phyloP scores from a whole-genome alignment of 306 rosid genomes.

The apple (Malus domestica) region DNA sequence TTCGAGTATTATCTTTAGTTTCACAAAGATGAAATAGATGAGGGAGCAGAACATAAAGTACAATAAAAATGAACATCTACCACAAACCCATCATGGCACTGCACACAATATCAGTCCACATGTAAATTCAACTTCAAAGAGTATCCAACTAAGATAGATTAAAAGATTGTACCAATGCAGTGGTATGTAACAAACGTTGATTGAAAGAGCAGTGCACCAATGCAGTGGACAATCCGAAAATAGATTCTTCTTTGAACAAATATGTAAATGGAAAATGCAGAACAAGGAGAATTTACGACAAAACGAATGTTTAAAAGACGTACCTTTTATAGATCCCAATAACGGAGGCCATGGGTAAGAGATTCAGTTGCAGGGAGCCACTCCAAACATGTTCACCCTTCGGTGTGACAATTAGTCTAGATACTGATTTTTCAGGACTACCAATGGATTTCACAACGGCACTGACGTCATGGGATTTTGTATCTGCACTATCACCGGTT shows the following conservation, averaged over 20 bases:
- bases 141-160: background rate
- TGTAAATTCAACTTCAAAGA: background rate
- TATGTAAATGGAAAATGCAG: background rate
- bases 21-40: background rate
- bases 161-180: no score
- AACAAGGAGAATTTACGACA: background rate
- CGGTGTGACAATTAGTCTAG: slow-evolving; percentile 14
- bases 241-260: background rate
- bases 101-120: background rate
- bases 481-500: background rate
- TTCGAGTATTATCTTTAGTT: background rate
- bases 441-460: slow-evolving; percentile 27
- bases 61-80: background rate
- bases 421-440: slow-evolving; percentile 25
- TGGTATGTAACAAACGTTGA: background rate
- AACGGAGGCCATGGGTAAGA: slow-evolving; percentile 51
- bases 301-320: background rate
- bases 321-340: slow-evolving; percentile 71
- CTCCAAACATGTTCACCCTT: slow-evolving; percentile 65
- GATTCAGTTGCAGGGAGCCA: slow-evolving; percentile 67
- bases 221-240: background rate
- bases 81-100: background rate
- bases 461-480: slow-evolving; percentile 19
- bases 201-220: no score
- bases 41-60: background rate